Base-by-base conservation (phyloP, 352 stramenopile genomes). In the Aphanomyces invadans region DNA sequence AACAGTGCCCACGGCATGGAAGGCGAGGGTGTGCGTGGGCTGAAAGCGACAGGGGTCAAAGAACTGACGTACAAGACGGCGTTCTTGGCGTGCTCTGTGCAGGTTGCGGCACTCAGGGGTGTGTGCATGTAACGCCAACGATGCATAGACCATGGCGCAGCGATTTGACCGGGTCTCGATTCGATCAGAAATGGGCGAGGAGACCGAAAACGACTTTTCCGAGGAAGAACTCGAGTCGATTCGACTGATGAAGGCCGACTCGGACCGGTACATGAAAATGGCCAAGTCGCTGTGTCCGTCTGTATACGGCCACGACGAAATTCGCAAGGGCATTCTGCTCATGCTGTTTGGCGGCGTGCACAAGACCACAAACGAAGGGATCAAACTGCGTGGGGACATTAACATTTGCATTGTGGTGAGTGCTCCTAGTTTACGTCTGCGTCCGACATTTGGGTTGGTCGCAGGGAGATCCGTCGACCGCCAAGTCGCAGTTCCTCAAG, bases 401-500 rank as follows among this genome's bases (percentile, higher is more conserved):
- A 99, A 99, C 74, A 95, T 99, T 59, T 98, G 92, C 71, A 95
- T 99, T 45, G 98, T 99, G 71, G 92, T 98, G 96, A 71, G 80
- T 95, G 19, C 80, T 91, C 68, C n/a, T n/a, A n/a, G n/a, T n/a
- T n/a, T n/a, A n/a, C n/a, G n/a, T n/a, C n/a, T n/a, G n/a, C n/a
- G n/a, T n/a, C n/a, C n/a, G n/a, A n/a, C 7, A 42, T 42, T 15
- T 42, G 36, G 15, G 7, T 1, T 44, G n/a, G 26, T 1, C 1
- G 45, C 28, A 70, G 52, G 97, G 97, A 11, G 92, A 98, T 64
- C 95, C 95, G 23, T 96, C 91, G 71, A 97, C 98, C 9, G 97
- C 97, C 54, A 99, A 99, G 76, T 99, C 92, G 19, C 97, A 99
- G 79, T 89, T 99, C 42, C 79, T 99, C 53, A 99, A 99, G 76